Percentiles rank a stretch among this genome's conserved stretches.
These are phyloP conservation scores for Penicillium sp. DNA, from an alignment of 2,329 filamentous ascomycete species.

Conservation along the genomic window DNA sequence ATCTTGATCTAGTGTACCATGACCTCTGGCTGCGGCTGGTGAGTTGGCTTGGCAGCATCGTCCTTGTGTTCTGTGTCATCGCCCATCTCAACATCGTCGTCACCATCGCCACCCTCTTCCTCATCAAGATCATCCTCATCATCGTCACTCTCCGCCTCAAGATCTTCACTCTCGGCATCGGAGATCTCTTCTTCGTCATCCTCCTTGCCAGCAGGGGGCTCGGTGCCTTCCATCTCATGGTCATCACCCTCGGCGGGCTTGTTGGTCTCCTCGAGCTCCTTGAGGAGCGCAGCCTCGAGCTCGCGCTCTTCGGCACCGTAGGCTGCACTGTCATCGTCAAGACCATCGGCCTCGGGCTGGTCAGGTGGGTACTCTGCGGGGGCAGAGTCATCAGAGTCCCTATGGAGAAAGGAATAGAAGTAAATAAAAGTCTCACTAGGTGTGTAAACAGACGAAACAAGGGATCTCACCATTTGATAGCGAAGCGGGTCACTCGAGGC, in stretches of 20 bases:
- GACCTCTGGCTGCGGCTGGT: conserved; percentile 41
- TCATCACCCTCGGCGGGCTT: conserved; percentile 55
- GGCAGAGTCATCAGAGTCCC: conserved; percentile 96
- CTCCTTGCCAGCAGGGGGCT: conserved; percentile 49
- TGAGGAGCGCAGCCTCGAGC: conserved; percentile 62
- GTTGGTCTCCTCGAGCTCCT: conserved; percentile 50
- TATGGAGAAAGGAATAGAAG: conserved; percentile 38
- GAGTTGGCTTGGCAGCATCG: conserved; percentile 31
- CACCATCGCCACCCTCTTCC: conserved; percentile 58
- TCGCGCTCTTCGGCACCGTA: conserved; percentile 91
- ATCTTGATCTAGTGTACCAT: conserved; percentile 46
- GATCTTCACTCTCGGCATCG: conserved; percentile 74
- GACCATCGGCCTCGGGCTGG: conserved; percentile 89
- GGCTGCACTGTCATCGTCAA: conserved; percentile 75
- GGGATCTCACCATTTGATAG: conserved; percentile 83
- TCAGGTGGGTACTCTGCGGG: conserved; percentile 95
- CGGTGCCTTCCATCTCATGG: conserved; percentile 71
- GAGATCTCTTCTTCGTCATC: conserved; percentile 66
- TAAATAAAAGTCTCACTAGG: background rate
- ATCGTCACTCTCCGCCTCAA: conserved; percentile 73
- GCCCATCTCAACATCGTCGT: conserved; percentile 59
- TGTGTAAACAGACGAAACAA: conserved; percentile 14
- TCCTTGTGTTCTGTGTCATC: conserved; percentile 50
- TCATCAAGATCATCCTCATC: conserved; percentile 68
- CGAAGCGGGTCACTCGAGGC: conserved; percentile 93